Conservation (phyloP, 768 basidiomycete species). For the Serpula lacrymans region DNA sequence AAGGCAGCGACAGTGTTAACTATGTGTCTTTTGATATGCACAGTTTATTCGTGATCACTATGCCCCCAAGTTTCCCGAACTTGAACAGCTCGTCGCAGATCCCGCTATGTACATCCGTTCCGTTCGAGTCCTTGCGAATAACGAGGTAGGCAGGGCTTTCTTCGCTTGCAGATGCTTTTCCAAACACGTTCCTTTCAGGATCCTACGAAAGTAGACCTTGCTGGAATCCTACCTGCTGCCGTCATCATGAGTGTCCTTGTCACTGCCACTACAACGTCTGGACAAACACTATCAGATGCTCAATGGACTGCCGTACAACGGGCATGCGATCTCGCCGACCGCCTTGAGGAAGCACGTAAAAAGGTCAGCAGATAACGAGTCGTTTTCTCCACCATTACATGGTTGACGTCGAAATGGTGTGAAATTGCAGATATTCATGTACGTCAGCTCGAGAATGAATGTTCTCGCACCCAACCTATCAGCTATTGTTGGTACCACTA, state of each 20-base stretch:
- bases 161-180: background rate
- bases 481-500: conserved; percentile 96
- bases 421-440: conserved; percentile 83
- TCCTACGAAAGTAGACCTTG: conserved; percentile 79
- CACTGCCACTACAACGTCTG: conserved; percentile 89
- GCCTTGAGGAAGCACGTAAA: conserved; percentile 85
- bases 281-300: conserved; percentile 61
- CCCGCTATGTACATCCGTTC: conserved; percentile 90
- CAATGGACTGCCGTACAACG: conserved; percentile 81
- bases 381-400: conserved; percentile 1
- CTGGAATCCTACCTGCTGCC: conserved; percentile 78
- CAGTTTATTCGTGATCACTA: conserved; percentile 99
- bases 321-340: conserved; percentile 87
- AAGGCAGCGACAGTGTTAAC: too few species aligned
- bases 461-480: conserved; percentile 97
- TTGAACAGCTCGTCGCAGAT: conserved; percentile 92
- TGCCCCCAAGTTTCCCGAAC: conserved; percentile 89
- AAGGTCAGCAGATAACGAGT: too few species aligned
- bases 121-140: conserved; percentile 84
- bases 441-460: conserved; percentile 99
- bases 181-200: conserved; percentile 46
- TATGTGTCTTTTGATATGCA: conserved; percentile 10
- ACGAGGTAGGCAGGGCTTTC: conserved; percentile 46
- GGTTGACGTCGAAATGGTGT: too few species aligned
- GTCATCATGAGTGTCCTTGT: conserved; percentile 95